Conservation (phyloP, 1,284 basidiomycete species). For the Apiotrichum porosum region DNA sequence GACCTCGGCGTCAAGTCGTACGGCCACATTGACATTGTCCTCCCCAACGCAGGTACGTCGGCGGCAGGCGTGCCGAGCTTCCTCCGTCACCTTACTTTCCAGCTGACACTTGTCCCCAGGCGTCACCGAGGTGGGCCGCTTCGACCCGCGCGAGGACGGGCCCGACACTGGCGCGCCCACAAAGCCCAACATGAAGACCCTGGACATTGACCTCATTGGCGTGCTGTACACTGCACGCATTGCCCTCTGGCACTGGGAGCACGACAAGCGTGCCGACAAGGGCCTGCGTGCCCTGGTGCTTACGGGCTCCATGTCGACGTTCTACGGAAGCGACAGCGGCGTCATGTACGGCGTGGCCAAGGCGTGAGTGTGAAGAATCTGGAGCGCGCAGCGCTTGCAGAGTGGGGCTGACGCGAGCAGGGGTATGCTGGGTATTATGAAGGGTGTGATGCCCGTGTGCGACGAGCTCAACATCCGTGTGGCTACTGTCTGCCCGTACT, state of each 20-base stretch:
- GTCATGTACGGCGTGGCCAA: constrained; percentile 16
- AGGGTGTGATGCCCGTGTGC: constrained; percentile 7
- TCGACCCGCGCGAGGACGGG: constrained; percentile 9
- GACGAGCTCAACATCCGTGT: constrained; percentile 8
- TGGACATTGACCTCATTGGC: constrained; percentile 17
- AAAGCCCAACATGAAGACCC: constrained; percentile 14
- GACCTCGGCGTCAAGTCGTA: constrained; percentile 6
- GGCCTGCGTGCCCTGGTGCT: constrained; percentile 9
- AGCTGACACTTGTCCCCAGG: too few species aligned
- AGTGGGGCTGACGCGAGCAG: too few species aligned
- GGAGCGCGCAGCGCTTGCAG: too few species aligned
- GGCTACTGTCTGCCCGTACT: constrained; percentile 16
- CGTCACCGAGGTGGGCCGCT: constrained; percentile 12
- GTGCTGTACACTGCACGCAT: constrained; percentile 17
- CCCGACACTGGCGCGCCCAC: background rate
- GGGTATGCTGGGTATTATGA: constrained; percentile 13
- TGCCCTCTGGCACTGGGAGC: constrained; percentile 13
- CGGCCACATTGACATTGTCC: constrained; percentile 17
- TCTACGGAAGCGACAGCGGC: constrained; percentile 11
- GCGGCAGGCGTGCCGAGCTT: too few species aligned
- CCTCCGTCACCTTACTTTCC: too few species aligned
- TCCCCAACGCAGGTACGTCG: constrained; percentile 20
- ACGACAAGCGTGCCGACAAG: constrained; percentile 12
- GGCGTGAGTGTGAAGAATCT: constrained; percentile 7
- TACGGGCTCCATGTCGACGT: constrained; percentile 11